Evolutionary conservation across 1,139 yeast genomes (phyloP).

Genomic region (Scheffersomyces illinoinensis): DNA sequence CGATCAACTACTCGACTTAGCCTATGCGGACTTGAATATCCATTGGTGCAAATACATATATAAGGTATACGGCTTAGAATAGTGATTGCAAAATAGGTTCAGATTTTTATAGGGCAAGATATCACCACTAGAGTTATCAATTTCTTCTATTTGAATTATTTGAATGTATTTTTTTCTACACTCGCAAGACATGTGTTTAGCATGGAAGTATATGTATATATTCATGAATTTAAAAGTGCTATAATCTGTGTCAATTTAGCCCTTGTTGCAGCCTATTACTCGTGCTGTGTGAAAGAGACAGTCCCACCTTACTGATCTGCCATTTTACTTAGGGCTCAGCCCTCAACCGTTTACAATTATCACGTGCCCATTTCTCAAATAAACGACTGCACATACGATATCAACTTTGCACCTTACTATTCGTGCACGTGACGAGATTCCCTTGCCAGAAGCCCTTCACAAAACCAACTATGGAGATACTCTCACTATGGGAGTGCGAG

Average conservation of each 20-base stretch:
- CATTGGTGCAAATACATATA: slow-evolving; percentile 17
- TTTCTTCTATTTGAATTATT: background rate
- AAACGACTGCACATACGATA: background rate
- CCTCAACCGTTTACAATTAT: background rate
- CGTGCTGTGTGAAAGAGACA: background rate
- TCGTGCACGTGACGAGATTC: background rate
- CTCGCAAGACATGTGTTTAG: background rate
- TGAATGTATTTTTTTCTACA: background rate
- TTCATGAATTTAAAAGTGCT: background rate
- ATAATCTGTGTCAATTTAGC: background rate
- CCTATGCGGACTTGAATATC: slow-evolving; percentile 5
- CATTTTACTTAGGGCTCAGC: background rate
- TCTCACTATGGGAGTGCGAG: background rate
- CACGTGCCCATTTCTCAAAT: background rate
- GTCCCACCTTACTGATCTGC: background rate
- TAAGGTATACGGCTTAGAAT: slow-evolving; percentile 24
- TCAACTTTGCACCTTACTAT: background rate
- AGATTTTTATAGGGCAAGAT: too few relatives aligned
- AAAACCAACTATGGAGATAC: background rate
- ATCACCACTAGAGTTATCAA: background rate
- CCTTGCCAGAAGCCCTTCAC: background rate
- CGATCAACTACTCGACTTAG: background rate
- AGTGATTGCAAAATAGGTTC: background rate
- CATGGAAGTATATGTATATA: background rate
- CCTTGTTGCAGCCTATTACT: background rate